These are phyloP conservation scores for Podospora tetraspora DNA, from an alignment of 495 filamentous ascomycete genomes.

Conservation along the genomic window DNA sequence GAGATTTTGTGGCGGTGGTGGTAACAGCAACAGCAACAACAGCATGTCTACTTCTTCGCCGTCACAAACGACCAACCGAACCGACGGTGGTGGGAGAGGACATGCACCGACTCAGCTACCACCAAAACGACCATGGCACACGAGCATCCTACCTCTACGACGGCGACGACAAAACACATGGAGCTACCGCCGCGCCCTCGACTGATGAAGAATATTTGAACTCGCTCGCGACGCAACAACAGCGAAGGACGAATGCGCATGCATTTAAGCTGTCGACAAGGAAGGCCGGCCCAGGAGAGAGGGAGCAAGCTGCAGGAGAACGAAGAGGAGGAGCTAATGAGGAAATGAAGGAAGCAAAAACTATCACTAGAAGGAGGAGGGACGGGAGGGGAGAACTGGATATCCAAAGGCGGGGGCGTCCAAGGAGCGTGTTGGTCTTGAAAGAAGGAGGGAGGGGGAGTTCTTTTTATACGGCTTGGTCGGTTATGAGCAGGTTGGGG, in stretches of 20 bases:
- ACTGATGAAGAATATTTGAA: not conserved
- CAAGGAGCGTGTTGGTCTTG: too few species aligned
- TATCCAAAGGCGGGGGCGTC: not conserved
- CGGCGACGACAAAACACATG: not conserved
- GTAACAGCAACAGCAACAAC: not conserved
- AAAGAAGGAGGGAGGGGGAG: too few species aligned
- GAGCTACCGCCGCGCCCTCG: not conserved
- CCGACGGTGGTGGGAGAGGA: not conserved
- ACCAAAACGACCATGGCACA: not conserved
- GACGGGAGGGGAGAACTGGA: not conserved
- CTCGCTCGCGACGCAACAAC: not conserved
- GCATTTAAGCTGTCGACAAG: not conserved
- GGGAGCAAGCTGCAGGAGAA: not conserved
- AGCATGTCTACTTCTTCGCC: not conserved
- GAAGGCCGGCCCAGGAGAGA: not conserved
- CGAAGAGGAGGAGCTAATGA: not conserved
- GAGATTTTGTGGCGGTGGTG: not conserved
- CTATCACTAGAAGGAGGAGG: not conserved
- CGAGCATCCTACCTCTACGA: not conserved
- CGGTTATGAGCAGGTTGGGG: not conserved
- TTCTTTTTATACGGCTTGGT: not conserved
- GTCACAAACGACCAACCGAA: not conserved
- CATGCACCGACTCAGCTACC: not conserved
- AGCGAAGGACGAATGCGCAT: not conserved
- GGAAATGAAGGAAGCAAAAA: not conserved